Conservation (phyloP, 805 yeast species). For the Schwanniomyces vanrijiae region DNA sequence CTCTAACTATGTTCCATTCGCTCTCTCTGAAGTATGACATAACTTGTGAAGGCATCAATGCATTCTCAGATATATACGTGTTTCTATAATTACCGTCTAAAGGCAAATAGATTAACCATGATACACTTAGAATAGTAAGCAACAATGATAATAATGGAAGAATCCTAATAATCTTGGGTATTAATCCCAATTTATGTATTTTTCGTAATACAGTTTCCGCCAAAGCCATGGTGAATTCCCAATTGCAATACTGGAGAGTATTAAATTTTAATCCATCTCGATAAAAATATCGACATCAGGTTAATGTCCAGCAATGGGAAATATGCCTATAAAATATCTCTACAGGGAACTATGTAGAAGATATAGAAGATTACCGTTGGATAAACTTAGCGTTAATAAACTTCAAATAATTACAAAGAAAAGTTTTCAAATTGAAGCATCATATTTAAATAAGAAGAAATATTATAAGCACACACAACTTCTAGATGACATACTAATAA, state of each 20-base stretch:
- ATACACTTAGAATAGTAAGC: constrained; percentile 33
- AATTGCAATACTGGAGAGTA: not conserved
- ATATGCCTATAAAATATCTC: not conserved
- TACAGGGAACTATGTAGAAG: constrained; percentile 25
- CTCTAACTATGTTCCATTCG: constrained; percentile 91
- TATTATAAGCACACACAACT: constrained; percentile 11
- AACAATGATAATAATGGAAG: constrained; percentile 34
- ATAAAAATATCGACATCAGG: not conserved
- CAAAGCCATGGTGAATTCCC: constrained; percentile 34
- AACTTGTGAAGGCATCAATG: constrained; percentile 95
- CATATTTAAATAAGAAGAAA: constrained; percentile 9
- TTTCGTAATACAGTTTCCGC: constrained; percentile 41
- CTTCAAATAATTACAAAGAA: constrained; percentile 9
- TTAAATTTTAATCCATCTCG: not conserved
- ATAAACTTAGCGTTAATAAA: constrained; percentile 9
- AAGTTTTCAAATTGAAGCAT: constrained; percentile 6
- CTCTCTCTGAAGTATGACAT: constrained; percentile 87
- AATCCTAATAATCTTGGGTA: constrained; percentile 33
- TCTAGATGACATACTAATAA: constrained; percentile 25
- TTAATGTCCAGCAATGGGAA: not conserved
- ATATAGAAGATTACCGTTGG: constrained; percentile 32
- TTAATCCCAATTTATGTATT: constrained; percentile 38
- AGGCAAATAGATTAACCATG: constrained; percentile 64
- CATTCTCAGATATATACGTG: constrained; percentile 93
- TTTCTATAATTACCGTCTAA: constrained; percentile 76